Evolutionary conservation across 2,329 filamentous ascomycete genomes (phyloP), one percentile per base, ranked within the genome.

Genomic region (Neobulgaria alba): DNA sequence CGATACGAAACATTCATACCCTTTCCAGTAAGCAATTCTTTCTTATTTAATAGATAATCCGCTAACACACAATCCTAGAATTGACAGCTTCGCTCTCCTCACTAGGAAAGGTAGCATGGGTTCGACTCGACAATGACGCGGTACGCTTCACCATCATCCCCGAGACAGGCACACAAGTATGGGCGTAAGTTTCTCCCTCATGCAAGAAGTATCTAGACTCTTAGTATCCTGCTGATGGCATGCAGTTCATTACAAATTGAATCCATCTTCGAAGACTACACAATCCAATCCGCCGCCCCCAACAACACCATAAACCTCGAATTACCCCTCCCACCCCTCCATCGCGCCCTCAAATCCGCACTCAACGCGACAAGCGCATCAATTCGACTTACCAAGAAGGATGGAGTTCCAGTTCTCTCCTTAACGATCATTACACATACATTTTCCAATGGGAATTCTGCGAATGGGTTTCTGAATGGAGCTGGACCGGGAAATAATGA

Each of bases 261-360:
- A 58, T 80, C 87, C 53, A 87, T 98, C 55, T 96, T 98, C 62
- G 75, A 88, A 59, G 70, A 72, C 51, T 95, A 93, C 67, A 77
- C 79, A 39, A 80, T 96, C 52, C 83, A 95, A 61, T 95, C 89
- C 36, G 85, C 85, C 37, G 82, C 88, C 35, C 69, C 69, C 29
- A 72, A 78, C 62, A 95, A 95, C 64, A 85, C 88, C 39, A 95
- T 98, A 66, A 95, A 98, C 64, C 81, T 98, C 49, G 92, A 98
- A 66, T 77, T 98, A 1, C 88, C 92, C 18, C 78, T 96, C n/a
- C 75, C 77, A 10, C 82, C 85, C 2, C 77, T 98, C 16, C 85
- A 92, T 56, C 82, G 89, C 45, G 92, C 92, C n/a, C 78, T 98
- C 43, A 87, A 82, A 56, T 95, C 89, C 26, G 90, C 90, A 33